phyloP scores from a whole-genome alignment of 169 alveolate genomes.

The Plasmodium coatneyi region DNA sequence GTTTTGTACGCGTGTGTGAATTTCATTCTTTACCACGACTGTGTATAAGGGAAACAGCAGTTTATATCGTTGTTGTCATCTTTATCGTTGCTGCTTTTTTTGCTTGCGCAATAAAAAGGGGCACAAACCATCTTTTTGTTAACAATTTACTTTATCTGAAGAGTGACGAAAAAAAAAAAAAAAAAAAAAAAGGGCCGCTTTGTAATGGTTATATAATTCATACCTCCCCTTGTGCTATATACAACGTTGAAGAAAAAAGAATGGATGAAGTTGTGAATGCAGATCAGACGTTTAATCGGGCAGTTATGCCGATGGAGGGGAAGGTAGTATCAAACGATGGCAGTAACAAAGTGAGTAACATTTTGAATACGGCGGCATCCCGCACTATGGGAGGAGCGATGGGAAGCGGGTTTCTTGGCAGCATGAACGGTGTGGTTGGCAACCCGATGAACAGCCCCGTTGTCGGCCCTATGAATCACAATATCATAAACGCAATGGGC shows the following conservation, averaged over 20 bases:
- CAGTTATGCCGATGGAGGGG: background rate
- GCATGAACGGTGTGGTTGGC: background rate
- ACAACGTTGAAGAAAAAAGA: background rate
- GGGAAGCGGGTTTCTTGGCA: background rate
- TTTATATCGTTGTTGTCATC: background rate
- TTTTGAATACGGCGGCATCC: background rate
- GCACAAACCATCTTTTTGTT: background rate
- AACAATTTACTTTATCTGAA: background rate
- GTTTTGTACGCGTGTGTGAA: background rate
- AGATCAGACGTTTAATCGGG: background rate
- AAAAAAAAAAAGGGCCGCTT: background rate
- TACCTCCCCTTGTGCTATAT: background rate
- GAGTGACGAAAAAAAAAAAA: background rate
- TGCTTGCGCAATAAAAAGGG: background rate
- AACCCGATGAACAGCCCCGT: background rate
- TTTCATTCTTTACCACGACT: background rate
- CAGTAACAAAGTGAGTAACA: background rate
- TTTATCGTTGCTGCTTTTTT: background rate
- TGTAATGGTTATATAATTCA: background rate
- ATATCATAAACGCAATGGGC: background rate
- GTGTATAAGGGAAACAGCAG: background rate
- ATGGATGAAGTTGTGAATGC: slow-evolving; percentile 15
- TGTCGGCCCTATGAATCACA: background rate
- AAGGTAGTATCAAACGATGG: background rate
- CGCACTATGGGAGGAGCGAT: background rate